Conservation (phyloP, 768 basidiomycete genomes). For the Clavulina sp. region DNA sequence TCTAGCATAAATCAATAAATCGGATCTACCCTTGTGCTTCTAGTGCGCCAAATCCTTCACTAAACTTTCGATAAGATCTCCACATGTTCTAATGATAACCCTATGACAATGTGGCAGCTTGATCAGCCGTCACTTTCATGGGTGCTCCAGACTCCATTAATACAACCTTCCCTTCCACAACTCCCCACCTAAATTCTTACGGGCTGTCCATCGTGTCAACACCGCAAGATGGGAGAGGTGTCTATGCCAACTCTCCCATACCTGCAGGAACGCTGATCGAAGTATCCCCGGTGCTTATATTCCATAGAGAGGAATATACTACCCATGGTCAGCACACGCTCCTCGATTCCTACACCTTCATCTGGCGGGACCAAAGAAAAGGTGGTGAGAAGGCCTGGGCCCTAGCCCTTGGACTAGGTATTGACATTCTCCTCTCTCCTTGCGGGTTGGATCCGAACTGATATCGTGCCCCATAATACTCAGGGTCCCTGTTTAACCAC, state of each 20-base stretch:
- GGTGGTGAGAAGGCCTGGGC: conserved; percentile 20
- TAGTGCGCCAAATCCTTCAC: no score
- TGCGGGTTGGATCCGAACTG: not conserved
- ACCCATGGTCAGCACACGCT: conserved; percentile 42
- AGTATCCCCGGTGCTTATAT: conserved; percentile 68
- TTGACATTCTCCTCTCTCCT: conserved; percentile 4
- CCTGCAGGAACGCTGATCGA: conserved; percentile 54
- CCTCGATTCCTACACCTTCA: conserved; percentile 60
- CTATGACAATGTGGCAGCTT: no score
- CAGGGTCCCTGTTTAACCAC: conserved; percentile 76
- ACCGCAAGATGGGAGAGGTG: conserved; percentile 29
- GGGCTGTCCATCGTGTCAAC: conserved; percentile 5
- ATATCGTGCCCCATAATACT: not conserved
- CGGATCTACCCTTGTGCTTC: no score
- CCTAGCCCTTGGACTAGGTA: conserved; percentile 62
- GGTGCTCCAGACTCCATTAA: no score
- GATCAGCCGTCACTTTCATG: no score
- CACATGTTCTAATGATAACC: no score
- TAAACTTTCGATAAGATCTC: no score
- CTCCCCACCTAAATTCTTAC: conserved; percentile 6
- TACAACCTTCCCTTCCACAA: no score
- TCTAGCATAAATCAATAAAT: no score
- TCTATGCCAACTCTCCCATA: conserved; percentile 41
- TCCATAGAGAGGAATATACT: conserved; percentile 52
- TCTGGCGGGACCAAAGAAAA: conserved; percentile 56